Conservation (phyloP, 78 protist species). For the Dictyostelium purpureum region DNA sequence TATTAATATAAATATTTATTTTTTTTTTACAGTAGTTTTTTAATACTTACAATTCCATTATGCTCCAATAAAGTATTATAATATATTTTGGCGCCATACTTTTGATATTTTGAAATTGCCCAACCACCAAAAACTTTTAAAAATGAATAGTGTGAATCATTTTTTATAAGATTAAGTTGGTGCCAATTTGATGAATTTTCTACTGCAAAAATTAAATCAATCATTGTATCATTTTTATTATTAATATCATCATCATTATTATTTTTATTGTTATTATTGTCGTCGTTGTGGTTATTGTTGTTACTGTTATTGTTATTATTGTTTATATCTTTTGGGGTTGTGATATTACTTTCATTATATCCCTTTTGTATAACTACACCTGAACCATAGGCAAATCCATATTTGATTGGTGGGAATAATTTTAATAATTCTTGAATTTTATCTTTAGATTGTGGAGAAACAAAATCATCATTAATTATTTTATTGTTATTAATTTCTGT, state of each 20-base stretch:
- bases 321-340: no score
- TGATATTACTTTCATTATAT: no score
- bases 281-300: not conserved
- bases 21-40: not conserved
- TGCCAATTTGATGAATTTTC: conserved; percentile 51
- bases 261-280: not conserved
- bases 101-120: not conserved
- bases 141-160: conserved; percentile 32
- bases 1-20: not conserved
- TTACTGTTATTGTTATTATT: not conserved
- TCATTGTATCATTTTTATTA: conserved; percentile 35
- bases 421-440: conserved; percentile 8
- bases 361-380: conserved; percentile 55
- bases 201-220: conserved; percentile 63
- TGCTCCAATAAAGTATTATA: conserved; percentile 40
- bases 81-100: conserved; percentile 25
- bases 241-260: not conserved
- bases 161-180: conserved; percentile 6
- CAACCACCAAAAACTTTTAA: conserved; percentile 1
- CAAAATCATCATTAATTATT: no score
- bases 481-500: not conserved
- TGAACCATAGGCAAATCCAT: conserved; percentile 77
- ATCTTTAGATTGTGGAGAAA: not conserved
- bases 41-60: conserved; percentile 46
- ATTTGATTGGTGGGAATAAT: conserved; percentile 48